Percentiles rank a stretch among this genome's conserved stretches.
These are phyloP conservation scores for Neonectria hederae DNA, from an alignment of 2,329 filamentous ascomycete species.

Conservation along the genomic window DNA sequence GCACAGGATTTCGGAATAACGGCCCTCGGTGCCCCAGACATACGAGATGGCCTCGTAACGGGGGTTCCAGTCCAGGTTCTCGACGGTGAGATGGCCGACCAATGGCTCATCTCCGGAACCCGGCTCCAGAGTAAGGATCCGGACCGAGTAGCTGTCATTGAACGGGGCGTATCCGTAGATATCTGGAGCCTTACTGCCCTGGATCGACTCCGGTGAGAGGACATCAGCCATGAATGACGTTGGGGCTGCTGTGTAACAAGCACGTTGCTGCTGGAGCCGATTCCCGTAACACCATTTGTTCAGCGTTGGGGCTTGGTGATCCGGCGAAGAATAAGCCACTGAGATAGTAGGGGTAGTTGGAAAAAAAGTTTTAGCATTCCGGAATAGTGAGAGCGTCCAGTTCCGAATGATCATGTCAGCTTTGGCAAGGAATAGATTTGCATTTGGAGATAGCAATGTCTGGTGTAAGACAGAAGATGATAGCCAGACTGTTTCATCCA, in stretches of 20 bases:
- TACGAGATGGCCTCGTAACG: conserved; percentile 50
- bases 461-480: not conserved
- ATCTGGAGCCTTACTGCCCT: not conserved
- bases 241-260: conserved; percentile 16
- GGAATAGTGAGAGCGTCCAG: conserved; percentile 7
- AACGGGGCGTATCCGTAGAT: conserved; percentile 40
- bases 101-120: conserved; percentile 42
- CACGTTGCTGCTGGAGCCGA: not conserved
- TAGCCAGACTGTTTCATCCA: not conserved
- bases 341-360: not conserved
- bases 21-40: conserved; percentile 46
- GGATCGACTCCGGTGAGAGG: conserved; percentile 1
- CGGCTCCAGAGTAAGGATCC: conserved; percentile 47
- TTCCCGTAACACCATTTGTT: not conserved
- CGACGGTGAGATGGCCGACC: conserved; percentile 39
- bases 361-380: not conserved
- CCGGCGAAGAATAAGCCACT: not conserved
- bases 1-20: conserved; percentile 36
- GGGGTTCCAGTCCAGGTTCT: conserved; percentile 36
- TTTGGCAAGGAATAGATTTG: not conserved
- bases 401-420: conserved; percentile 17
- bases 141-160: conserved; percentile 35
- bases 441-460: not conserved
- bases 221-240: conserved; percentile 30
- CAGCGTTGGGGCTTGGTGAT: not conserved